Evolutionary conservation across 495 filamentous ascomycete genomes (phyloP), one percentile per base, ranked within the genome.

Genomic region (Neurospora sp.): DNA sequence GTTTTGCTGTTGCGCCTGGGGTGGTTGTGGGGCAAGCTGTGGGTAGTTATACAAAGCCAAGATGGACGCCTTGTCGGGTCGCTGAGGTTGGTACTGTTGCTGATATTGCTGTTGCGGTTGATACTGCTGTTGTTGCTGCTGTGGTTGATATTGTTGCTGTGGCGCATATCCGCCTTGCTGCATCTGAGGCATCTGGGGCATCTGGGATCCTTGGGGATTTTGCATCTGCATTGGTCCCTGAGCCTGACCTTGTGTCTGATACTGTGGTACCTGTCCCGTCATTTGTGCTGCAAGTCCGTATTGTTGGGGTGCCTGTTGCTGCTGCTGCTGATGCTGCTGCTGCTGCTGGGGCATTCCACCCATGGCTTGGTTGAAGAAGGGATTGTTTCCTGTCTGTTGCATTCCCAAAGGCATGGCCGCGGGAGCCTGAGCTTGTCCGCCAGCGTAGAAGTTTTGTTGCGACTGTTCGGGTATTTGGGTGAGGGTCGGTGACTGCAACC

Each of bases 41-140:
- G 92, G 89, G 71, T 93, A 86, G 79, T 91, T 91, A 82, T 94
- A 99, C 6, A 99, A 82, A 14, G 94, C 92, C 73, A 99, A 87
- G 76, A 99, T 98, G 68, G 90, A 91, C 12, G 88, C 89, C 76
- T 97, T 99, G 78, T 97, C 89, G 1, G 85, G 77, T 48, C 82
- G 80, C 70, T 84, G 84, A 10, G 78, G 74, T 20, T 72, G 73
- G 18, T 71, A 74, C 38, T 75, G 78, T 40, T 82, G 82, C 59
- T 80, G 79, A 9, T 76, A 76, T 35, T 80, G 78, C 20, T 80
- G 61, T 16, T 79, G 75, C 39, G 37, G 65, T n/a, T 79, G 80
- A 65, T 79, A 80, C 14, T 76, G 74, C 73, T 82, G 85, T 69
- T 75, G 78, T 59, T 78, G 79, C 45, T 78, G 75, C n/a, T 65